Evolutionary conservation across 306 rosid species (phyloP).

Genomic region (Alnus rubra): DNA sequence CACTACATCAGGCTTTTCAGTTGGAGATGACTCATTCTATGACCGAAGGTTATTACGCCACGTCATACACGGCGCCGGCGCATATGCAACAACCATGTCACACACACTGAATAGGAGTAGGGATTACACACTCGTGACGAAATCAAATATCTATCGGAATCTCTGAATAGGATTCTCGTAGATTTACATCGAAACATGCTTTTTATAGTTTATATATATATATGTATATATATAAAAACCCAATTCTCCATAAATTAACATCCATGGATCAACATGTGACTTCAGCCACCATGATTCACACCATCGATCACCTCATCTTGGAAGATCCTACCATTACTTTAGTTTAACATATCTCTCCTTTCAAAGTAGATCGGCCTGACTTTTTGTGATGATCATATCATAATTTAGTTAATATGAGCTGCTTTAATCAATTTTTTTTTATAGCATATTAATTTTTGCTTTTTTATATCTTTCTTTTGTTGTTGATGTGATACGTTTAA

Average conservation of each 20-base stretch:
- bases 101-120: constrained; percentile 13
- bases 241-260: not conserved
- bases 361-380: too few species aligned
- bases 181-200: constrained; percentile 8
- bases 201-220: not conserved
- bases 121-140: constrained; percentile 39
- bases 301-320: too few species aligned
- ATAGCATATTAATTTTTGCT: too few species aligned
- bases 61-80: constrained; percentile 17
- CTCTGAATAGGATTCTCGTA: constrained; percentile 27
- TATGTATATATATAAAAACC: not conserved
- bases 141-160: constrained; percentile 26
- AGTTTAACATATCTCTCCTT: too few species aligned
- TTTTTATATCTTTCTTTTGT: too few species aligned
- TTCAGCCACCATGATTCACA: too few species aligned
- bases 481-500: too few species aligned
- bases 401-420: too few species aligned
- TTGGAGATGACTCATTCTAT: constrained; percentile 35
- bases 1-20: constrained; percentile 36
- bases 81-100: constrained; percentile 23
- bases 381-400: too few species aligned
- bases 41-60: constrained; percentile 48
- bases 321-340: too few species aligned
- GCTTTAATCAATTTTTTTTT: too few species aligned
- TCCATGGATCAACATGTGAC: not conserved